Base-by-base conservation (phyloP, 1,139 yeast species). In the Candida sp. region DNA sequence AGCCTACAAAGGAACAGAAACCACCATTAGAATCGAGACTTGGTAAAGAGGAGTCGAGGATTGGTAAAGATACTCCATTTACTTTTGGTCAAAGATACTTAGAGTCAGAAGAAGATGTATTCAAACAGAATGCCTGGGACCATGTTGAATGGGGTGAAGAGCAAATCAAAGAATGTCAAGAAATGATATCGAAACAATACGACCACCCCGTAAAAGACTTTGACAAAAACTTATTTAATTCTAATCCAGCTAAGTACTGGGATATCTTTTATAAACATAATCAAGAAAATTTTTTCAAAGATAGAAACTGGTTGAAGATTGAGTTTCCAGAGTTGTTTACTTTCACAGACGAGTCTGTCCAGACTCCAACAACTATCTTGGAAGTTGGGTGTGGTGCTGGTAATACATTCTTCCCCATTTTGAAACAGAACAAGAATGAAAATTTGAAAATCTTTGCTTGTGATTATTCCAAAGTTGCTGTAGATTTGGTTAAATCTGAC, bases 361-460 rank as follows among this genome's bases (percentile, higher is more conserved):
- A 84, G 11, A 85, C 89, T n/a, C 79, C 84, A 4, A 75, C 77
- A 25, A 82, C 84, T 2, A 85, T 93, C 32, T 75, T 93, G 43
- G 99, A 93, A 61, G 86, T 95, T 43, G 99, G 99, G 3, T 93
- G 99, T 67, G 99, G 99, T 44, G 99, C 97, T 3, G 99, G 99
- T 11, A 95, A 95, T 62, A 93, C 99, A 0, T 77, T 93, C 66
- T 93, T 86, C 64, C 99, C 99, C 1, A 84, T 93, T 25, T 70
- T 93, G 46, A 76, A 77, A 44, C 90, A 86, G 55, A 93, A 93
- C 62, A 74, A 85, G 61, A 93, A 93, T 66, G 82, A 84, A n/a
- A 68, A 82, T 32, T 70, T 93, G 45, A 77, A 71, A 53, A 79
- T 93, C 9, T 79, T 81, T 46, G 99, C 96, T 1, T 95, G 93